A percentile compares a stretch with the other conserved stretches of the same genome.
These are phyloP conservation scores for Hanseniaspora uvarum DNA, from an alignment of 1,139 yeast genomes.

Conservation along the genomic window DNA sequence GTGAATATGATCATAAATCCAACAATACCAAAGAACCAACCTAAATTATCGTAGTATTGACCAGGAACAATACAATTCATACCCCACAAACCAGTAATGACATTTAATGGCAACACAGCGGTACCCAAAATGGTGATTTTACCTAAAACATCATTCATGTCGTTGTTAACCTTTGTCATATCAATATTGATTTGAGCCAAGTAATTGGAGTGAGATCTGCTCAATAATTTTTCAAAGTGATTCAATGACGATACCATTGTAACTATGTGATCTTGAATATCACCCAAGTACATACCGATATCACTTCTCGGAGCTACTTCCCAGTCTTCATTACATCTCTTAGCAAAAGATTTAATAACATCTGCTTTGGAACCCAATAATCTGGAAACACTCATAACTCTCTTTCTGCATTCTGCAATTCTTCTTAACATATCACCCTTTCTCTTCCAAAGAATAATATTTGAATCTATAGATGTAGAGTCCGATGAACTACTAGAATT, in stretches of 20 bases:
- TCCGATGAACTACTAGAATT: slow-evolving; percentile 33
- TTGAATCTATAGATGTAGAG: slow-evolving; percentile 36
- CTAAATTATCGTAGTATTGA: slow-evolving; percentile 57
- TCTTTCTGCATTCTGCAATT: slow-evolving; percentile 87
- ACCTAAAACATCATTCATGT: slow-evolving; percentile 90
- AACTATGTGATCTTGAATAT: slow-evolving; percentile 87
- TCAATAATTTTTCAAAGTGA: slow-evolving; percentile 85
- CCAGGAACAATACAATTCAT: slow-evolving; percentile 97
- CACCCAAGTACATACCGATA: slow-evolving; percentile 83
- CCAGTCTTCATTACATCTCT: slow-evolving; percentile 77
- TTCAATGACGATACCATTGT: slow-evolving; percentile 92
- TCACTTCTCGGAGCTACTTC: slow-evolving; percentile 64
- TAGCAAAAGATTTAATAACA: slow-evolving; percentile 87
- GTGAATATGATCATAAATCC: slow-evolving; percentile 39
- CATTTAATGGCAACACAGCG: slow-evolving; percentile 84
- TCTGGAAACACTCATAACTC: slow-evolving; percentile 83
- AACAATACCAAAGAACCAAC: slow-evolving; percentile 63
- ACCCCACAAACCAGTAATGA: slow-evolving; percentile 95
- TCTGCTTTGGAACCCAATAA: slow-evolving; percentile 88
- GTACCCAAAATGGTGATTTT: slow-evolving; percentile 91
- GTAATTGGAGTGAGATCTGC: slow-evolving; percentile 88
- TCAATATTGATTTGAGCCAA: slow-evolving; percentile 94
- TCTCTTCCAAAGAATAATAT: slow-evolving; percentile 70
- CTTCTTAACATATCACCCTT: slow-evolving; percentile 91
- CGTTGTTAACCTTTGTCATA: slow-evolving; percentile 95